phyloP scores from a whole-genome alignment of 2,329 filamentous ascomycete species.

The Cladophialophora carrionii region DNA sequence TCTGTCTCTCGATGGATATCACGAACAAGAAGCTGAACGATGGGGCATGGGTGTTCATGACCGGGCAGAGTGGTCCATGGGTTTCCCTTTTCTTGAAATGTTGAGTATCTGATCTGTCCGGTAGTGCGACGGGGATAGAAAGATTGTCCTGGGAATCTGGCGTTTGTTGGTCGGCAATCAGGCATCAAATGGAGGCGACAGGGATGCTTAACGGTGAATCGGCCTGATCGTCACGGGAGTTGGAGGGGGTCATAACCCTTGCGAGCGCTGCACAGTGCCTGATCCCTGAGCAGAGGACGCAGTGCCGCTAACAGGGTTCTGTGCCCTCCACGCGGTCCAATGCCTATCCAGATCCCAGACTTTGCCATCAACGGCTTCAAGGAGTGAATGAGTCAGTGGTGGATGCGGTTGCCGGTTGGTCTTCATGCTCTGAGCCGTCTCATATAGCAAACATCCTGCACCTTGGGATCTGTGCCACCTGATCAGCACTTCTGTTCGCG shows the following conservation, averaged over 20 bases:
- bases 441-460: background rate
- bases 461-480: background rate
- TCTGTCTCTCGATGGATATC: background rate
- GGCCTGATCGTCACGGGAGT: background rate
- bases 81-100: background rate
- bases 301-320: background rate
- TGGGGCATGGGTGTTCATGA: background rate
- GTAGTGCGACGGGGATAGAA: background rate
- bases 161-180: background rate
- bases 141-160: background rate
- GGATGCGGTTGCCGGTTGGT: background rate
- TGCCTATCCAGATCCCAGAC: background rate
- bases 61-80: background rate
- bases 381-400: background rate
- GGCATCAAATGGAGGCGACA: background rate
- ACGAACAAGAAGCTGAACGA: background rate
- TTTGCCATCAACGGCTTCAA: background rate
- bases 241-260: background rate
- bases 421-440: background rate
- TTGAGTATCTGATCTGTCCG: background rate
- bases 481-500: background rate
- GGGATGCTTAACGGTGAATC: background rate
- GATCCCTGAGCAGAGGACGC: background rate
- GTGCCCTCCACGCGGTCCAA: background rate
- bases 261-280: background rate